phyloP scores from a whole-genome alignment of 352 stramenopile genomes.

The Globisporangium mamillatum region DNA sequence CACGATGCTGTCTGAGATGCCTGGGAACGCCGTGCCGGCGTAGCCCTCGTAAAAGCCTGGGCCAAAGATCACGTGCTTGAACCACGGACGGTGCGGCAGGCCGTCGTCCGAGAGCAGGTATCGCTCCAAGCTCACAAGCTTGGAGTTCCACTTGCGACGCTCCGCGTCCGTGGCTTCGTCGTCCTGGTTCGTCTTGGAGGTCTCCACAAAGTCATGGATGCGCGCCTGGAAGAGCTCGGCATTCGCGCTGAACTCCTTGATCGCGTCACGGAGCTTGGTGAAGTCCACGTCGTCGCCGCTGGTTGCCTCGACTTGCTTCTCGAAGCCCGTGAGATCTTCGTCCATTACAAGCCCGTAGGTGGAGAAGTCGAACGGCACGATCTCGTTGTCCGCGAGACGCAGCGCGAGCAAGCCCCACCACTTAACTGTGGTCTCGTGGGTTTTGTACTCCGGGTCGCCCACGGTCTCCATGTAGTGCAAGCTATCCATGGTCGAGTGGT shows the following conservation, averaged over 20 bases:
- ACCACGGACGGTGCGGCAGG: slow-evolving; percentile 51
- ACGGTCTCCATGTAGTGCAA: slow-evolving; percentile 63
- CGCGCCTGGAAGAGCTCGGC: slow-evolving; percentile 28
- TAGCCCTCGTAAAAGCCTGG: slow-evolving; percentile 60
- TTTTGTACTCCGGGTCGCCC: slow-evolving; percentile 56
- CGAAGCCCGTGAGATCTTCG: slow-evolving; percentile 35
- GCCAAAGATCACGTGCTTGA: slow-evolving; percentile 60
- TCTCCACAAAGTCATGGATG: slow-evolving; percentile 14
- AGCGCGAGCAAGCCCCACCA: slow-evolving; percentile 68
- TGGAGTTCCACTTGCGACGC: slow-evolving; percentile 37
- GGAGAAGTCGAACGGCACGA: slow-evolving; percentile 72
- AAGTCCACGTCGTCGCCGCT: slow-evolving; percentile 31
- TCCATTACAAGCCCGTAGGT: slow-evolving; percentile 60
- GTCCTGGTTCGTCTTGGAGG: neutral
- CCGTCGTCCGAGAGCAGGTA: slow-evolving; percentile 35
- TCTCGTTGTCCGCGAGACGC: slow-evolving; percentile 42
- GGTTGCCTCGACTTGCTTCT: slow-evolving; percentile 19
- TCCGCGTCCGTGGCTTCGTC: neutral
- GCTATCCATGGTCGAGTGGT: slow-evolving; percentile 87
- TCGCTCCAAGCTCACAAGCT: slow-evolving; percentile 51
- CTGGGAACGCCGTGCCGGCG: slow-evolving; percentile 44
- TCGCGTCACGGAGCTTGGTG: slow-evolving; percentile 30
- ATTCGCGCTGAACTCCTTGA: slow-evolving; percentile 38
- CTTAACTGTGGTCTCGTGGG: slow-evolving; percentile 44
- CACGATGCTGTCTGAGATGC: slow-evolving; percentile 40